Base-by-base conservation (phyloP, 202 grass and related monocot species). In the Zoysia matrella region DNA sequence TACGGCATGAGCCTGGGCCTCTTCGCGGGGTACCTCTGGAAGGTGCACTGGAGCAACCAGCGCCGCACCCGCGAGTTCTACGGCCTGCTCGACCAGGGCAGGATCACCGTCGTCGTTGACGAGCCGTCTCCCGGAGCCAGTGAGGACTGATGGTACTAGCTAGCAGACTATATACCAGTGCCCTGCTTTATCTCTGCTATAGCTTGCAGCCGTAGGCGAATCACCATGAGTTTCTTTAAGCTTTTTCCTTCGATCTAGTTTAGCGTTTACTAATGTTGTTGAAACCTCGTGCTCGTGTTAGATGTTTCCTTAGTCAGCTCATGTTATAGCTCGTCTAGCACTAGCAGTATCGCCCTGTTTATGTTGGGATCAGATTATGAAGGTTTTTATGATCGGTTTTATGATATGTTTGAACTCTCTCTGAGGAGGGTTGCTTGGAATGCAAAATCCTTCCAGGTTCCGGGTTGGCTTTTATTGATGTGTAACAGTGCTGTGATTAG, bases 31-130 rank as follows among this genome's bases (percentile, higher is more conserved):
- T 92, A 86, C 75, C 73, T 94, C 60, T 92, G 89, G 89, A 92
- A 95, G 80, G 75, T 96, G 50, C 90, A 96, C 56, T 90, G 86
- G 88, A 80, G 46, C 88, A 90, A 92, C 88, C 90, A 87, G 65
- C 82, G 86, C 40, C 55, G 80, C 75, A 80, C 83, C 77, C 84
- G 80, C 85, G 87, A 92, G 90, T 95, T 88, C 90, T 90, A 92
- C 58, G 68, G 77, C 70, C 52, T 95, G 18, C 85, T 92, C 66
- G 85, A 92, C 18, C 82, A 85, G 69, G 86, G 84, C 64, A 77
- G 74, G 65, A 88, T 93, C 83, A 65, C 58, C 69, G 67, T 75
- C 47, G 86, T 83, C 41, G 85, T 86, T 43, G 84, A 85, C 44
- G 78, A 87, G 40, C 84, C 80, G 5, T 15, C 62, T 61, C 15